phyloP scores from a whole-genome alignment of 2,329 filamentous ascomycete species.

The Rhexocercosporidium sp. region DNA sequence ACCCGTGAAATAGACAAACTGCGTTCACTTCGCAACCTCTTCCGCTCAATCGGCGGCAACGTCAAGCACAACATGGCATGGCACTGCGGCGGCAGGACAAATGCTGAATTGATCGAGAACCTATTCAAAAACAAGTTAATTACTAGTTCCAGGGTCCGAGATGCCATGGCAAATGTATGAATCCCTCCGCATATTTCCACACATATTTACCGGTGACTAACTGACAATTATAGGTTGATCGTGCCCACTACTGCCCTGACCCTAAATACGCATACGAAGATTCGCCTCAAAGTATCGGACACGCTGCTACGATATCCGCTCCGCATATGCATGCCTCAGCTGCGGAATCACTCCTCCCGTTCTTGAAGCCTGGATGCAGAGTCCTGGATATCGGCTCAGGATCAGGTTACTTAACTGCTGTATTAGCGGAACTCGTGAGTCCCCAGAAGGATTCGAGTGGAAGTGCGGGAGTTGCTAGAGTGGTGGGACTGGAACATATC shows the following conservation, averaged over 20 bases:
- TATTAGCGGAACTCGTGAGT: conserved; percentile 69
- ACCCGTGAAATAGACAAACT: conserved; percentile 14
- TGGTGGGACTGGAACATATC: conserved; percentile 81
- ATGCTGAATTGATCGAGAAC: conserved; percentile 78
- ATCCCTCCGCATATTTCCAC: conserved; percentile 9
- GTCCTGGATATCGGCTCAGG: conserved; percentile 78
- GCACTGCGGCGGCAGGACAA: conserved; percentile 78
- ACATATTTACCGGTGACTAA: conserved; percentile 20
- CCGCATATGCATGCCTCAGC: conserved; percentile 76
- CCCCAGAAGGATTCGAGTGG: conserved; percentile 14
- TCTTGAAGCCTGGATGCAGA: conserved; percentile 55
- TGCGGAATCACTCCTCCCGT: conserved; percentile 64
- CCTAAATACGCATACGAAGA: conserved; percentile 73
- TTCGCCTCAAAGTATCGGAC: conserved; percentile 71
- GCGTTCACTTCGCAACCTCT: conserved; percentile 20
- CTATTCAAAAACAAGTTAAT: conserved; percentile 76
- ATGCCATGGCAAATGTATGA: conserved; percentile 76
- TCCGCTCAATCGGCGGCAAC: conserved; percentile 16
- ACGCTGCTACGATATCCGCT: conserved; percentile 71
- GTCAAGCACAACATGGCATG: conserved; percentile 82
- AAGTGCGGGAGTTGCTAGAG: conserved; percentile 43
- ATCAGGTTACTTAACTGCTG: conserved; percentile 84
- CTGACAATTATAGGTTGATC: conserved; percentile 69
- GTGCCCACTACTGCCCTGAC: conserved; percentile 81
- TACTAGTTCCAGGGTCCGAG: conserved; percentile 70